Conservation (phyloP, 805 yeast species). For the Maudiozyma saulgeensis region DNA sequence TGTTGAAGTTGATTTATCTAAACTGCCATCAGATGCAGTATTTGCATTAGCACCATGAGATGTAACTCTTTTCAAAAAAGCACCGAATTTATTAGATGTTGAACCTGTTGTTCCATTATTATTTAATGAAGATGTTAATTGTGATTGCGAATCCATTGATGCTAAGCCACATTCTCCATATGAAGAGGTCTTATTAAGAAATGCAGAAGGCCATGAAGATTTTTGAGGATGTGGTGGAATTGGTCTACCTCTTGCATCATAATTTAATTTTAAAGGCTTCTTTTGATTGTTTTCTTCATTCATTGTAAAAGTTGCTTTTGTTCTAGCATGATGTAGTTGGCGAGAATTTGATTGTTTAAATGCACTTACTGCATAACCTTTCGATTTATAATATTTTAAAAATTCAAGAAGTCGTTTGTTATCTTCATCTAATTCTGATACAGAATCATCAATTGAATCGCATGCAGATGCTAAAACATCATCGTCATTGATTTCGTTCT, state of each 20-base stretch:
- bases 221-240: constrained; percentile 43
- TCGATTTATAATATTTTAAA: constrained; percentile 30
- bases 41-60: constrained; percentile 13
- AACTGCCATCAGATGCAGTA: neutral
- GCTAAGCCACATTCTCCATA: too few relatives aligned
- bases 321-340: constrained; percentile 2
- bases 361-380: constrained; percentile 18
- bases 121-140: neutral
- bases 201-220: constrained; percentile 42
- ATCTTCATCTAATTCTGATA: constrained; percentile 28
- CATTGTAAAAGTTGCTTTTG: constrained; percentile 20
- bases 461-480: neutral
- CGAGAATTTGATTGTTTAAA: constrained; percentile 15
- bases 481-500: neutral
- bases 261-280: constrained; percentile 6
- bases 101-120: constrained; percentile 9
- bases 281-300: constrained; percentile 4
- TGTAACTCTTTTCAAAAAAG: constrained; percentile 27
- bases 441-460: neutral
- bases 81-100: constrained; percentile 27
- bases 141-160: neutral
- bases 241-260: constrained; percentile 36
- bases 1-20: constrained; percentile 5
- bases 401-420: constrained; percentile 40
- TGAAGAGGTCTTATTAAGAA: constrained; percentile 16